phyloP scores from a whole-genome alignment of 2,329 filamentous ascomycete species.

The Zymoseptoria tritici region DNA sequence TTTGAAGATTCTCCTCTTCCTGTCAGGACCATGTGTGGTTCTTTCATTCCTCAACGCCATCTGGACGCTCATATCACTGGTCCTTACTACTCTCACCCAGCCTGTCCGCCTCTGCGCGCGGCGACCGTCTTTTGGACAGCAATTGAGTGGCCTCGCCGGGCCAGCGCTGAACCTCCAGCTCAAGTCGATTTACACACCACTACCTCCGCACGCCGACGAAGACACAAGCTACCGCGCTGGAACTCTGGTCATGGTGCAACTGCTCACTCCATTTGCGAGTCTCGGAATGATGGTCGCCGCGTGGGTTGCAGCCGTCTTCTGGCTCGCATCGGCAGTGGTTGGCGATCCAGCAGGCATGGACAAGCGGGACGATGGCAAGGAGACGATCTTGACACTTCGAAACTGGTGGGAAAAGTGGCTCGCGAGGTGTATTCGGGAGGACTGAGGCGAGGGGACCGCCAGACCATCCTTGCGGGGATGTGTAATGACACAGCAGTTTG shows the following conservation, averaged over 20 bases:
- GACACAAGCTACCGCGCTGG: constrained; percentile 34
- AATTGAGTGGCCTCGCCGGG: constrained; percentile 46
- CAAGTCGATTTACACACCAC: constrained; percentile 39
- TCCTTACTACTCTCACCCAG: constrained; percentile 45
- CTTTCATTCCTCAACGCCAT: constrained; percentile 48
- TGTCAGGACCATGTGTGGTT: constrained; percentile 47
- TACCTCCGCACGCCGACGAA: constrained; percentile 25
- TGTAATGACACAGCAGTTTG: too few species aligned
- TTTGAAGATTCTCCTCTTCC: constrained; percentile 43
- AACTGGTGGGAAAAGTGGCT: constrained; percentile 57
- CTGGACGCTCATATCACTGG: constrained; percentile 47
- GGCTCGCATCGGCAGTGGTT: constrained; percentile 46
- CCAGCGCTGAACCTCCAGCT: constrained; percentile 48
- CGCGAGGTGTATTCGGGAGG: constrained; percentile 19
- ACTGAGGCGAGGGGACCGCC: constrained; percentile 7
- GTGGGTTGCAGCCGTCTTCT: constrained; percentile 55
- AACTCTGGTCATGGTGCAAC: constrained; percentile 46
- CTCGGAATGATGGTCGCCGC: constrained; percentile 49
- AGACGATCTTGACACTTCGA: constrained; percentile 51
- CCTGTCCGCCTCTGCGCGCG: constrained; percentile 49
- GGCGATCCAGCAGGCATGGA: constrained; percentile 55
- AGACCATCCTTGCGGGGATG: neutral
- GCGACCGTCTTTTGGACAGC: constrained; percentile 41
- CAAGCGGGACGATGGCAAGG: constrained; percentile 52
- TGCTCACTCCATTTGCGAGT: constrained; percentile 50